A percentile compares a stretch with the other conserved stretches of the same genome.
These are phyloP conservation scores for Candida tammaniensis DNA, from an alignment of 805 yeast species.

Conservation along the genomic window DNA sequence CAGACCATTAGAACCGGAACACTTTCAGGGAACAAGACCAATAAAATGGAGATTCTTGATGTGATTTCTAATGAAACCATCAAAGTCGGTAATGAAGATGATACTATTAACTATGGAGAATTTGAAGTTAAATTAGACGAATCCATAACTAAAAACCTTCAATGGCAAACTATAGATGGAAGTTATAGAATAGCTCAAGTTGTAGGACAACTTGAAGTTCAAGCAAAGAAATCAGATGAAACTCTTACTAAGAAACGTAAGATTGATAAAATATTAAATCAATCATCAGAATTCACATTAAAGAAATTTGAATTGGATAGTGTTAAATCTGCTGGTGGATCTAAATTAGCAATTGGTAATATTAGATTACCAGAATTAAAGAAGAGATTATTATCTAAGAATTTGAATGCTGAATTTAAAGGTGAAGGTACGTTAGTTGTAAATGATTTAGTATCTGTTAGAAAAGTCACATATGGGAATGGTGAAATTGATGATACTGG, in stretches of 20 bases:
- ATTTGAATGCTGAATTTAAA: conserved; percentile 79
- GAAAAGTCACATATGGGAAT: conserved; percentile 52
- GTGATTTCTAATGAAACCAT: conserved; percentile 38
- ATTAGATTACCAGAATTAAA: conserved; percentile 78
- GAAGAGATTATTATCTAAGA: conserved; percentile 52
- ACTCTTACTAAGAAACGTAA: conserved; percentile 13
- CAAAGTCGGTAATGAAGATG: conserved; percentile 50
- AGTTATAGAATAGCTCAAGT: conserved; percentile 82
- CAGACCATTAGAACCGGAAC: conserved; percentile 28
- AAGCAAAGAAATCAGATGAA: conserved; percentile 15
- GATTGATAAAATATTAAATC: conserved; percentile 26
- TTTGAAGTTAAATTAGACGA: conserved; percentile 71
- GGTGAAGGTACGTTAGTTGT: conserved; percentile 92
- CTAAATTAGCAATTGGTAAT: conserved; percentile 79
- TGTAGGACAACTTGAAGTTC: conserved; percentile 56
- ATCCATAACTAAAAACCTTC: conserved; percentile 52
- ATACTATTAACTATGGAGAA: conserved; percentile 29
- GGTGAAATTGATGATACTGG: conserved; percentile 59
- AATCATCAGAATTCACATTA: conserved; percentile 30
- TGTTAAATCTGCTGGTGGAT: conserved; percentile 1
- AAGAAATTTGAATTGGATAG: conserved; percentile 4
- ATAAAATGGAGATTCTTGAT: conserved; percentile 29
- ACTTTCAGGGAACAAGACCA: conserved; percentile 6
- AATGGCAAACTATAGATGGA: conserved; percentile 84
- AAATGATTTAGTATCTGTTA: conserved; percentile 69